Percentiles rank a stretch among this genome's conserved stretches.
Conservation (phyloP, 768 basidiomycete species). For the Pilatotrama ljubarskyi region DNA sequence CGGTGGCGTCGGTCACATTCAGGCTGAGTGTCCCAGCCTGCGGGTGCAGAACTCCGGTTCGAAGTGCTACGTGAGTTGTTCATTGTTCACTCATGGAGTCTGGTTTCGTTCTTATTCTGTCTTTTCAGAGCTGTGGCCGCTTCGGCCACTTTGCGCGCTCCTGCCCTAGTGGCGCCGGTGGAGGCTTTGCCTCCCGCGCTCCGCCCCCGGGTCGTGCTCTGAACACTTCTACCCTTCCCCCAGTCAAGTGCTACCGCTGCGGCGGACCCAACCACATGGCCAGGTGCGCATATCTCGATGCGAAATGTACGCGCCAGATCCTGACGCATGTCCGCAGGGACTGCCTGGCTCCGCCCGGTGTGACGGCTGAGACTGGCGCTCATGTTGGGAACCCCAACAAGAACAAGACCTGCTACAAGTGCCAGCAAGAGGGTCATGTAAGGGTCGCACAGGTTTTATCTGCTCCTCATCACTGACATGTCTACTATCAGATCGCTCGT, state of each 20-base stretch:
- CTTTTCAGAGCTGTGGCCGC: conserved; percentile 65
- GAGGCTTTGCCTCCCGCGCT: conserved; percentile 61
- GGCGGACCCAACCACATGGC: conserved; percentile 89
- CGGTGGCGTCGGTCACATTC: conserved; percentile 88
- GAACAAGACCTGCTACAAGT: conserved; percentile 85
- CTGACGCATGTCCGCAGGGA: conserved; percentile 48
- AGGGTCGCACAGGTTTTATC: conserved; percentile 30
- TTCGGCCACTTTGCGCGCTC: conserved; percentile 80
- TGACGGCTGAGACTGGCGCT: conserved; percentile 48
- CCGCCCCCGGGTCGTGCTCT: conserved; percentile 75
- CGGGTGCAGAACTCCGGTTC: conserved; percentile 67
- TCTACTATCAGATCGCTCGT: conserved; percentile 31
- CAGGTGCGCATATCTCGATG: conserved; percentile 44
- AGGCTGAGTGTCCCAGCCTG: conserved; percentile 83
- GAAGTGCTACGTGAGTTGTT: conserved; percentile 77
- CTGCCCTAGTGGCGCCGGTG: conserved; percentile 58
- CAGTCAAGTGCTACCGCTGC: conserved; percentile 88
- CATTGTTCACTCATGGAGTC: neutral
- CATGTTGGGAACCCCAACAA: conserved; percentile 53
- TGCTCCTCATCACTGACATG: neutral
- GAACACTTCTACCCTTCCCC: conserved; percentile 75
- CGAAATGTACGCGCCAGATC: neutral
- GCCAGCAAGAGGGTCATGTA: conserved; percentile 86
- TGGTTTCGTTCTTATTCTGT: neutral
- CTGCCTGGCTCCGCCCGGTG: conserved; percentile 74